These are phyloP conservation scores for Entomortierella chlamydospora DNA, from an alignment of 192 early-diverging fungal species.

Conservation along the genomic window DNA sequence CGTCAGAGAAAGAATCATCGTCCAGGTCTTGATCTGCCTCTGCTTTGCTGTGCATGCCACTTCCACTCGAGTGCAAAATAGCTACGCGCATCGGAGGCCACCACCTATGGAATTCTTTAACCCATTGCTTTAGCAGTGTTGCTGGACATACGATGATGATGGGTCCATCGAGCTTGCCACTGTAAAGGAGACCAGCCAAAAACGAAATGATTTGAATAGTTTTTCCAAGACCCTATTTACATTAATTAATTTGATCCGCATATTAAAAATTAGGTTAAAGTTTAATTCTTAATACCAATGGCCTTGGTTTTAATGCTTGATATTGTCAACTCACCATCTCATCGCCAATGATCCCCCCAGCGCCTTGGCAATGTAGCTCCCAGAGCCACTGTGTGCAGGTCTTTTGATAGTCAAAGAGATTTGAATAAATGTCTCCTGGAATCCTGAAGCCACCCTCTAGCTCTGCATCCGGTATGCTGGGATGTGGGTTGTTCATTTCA, in stretches of 20 bases:
- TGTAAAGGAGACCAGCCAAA: conserved; percentile 82
- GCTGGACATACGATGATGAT: conserved; percentile 80
- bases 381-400: conserved; percentile 89
- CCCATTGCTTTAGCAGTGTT: conserved; percentile 85
- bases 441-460: conserved; percentile 67
- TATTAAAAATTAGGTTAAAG: not conserved
- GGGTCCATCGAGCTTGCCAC: conserved; percentile 55
- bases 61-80: conserved; percentile 89
- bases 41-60: conserved; percentile 67
- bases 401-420: conserved; percentile 92
- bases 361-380: conserved; percentile 87
- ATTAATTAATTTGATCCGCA: conserved; percentile 24
- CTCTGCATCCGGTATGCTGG: conserved; percentile 62
- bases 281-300: too few relatives aligned
- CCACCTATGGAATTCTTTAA: conserved; percentile 84
- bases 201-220: conserved; percentile 92
- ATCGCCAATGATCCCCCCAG: conserved; percentile 93
- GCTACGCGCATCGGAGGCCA: conserved; percentile 90
- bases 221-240: conserved; percentile 87
- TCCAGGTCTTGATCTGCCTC: conserved; percentile 37
- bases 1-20: conserved; percentile 41
- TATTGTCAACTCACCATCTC: conserved; percentile 86
- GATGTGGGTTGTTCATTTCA: conserved; percentile 66
- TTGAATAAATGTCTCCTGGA: conserved; percentile 84
- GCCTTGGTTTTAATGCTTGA: not conserved